Base-by-base conservation (phyloP, 208 protist genomes). In the Trypanosoma melophagium region DNA sequence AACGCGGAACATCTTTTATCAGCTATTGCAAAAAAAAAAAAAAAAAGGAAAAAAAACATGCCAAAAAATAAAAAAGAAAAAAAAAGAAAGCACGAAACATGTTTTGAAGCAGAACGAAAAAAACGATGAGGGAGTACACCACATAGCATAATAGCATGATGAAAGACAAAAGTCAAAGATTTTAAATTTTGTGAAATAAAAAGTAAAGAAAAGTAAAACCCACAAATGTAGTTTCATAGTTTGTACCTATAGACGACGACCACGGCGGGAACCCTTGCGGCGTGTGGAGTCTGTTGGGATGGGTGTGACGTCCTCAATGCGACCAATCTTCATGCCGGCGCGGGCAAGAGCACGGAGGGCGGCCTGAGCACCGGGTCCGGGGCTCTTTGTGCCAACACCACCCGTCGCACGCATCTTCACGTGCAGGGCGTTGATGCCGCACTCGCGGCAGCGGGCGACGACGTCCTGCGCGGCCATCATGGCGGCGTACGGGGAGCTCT, bases 261-360 rank as follows among this genome's bases (percentile, higher is more conserved):
- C 98, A 89, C 98, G 93, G 83, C 98, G 96, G 90, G 97, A 98
- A 80, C 97, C 98, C 89, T 99, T 99, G 61, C 95, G 84, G 76
- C 98, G 95, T 55, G 98, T 99, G 79, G 87, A 95, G 92, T 99
- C 99, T 62, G 98, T 99, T 65, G 99, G 99, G 76, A 99, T 99
- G 45, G 99, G 99, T 60, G 99, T 99, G 60, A 99, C 98, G 86
- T 99, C 99, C 93, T 99, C 98, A 87, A 99, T 99, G 81, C 99
- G 96, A 75, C 99, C 99, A 79, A 99, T 99, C 81, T 99, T 99
- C 82, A 99, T 94, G 70, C 98, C 98, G 65, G 94, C 83, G 79
- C 99, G 98, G 70, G 99, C 99, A 52, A 99, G 92, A 21, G 99
- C 98, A 77, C 99, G 98, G 67, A 99, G 95, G 70, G 99, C 99